Evolutionary conservation across 2,329 filamentous ascomycete species (phyloP), one percentile per base, ranked within the genome.

Genomic region (Colletotrichum australisinense): DNA sequence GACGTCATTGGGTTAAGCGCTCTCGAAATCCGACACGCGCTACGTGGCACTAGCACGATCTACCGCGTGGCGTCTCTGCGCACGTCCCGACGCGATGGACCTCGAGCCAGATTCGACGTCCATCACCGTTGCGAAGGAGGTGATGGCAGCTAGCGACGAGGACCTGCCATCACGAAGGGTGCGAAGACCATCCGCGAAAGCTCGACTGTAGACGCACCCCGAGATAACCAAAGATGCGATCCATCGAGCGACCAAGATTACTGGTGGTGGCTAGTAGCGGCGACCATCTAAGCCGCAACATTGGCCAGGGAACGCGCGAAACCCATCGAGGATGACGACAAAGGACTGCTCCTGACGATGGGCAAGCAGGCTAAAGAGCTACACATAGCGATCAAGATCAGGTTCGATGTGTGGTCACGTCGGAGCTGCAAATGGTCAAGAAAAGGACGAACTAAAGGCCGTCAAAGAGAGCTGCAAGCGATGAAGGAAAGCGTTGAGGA

Each of bases 71-170:
- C 63, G 24, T 30, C 63, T 24, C 53, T 49, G 1, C 1, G 52
- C 52, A 66, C 35, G n/a, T 65, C 53, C 32, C 52, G 22, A 49
- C 53, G 63, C 53, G 32, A 66, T 58, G 16, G 63, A 58, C 14
- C 22, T 58, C 35, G 14, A 66, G 32, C 63, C 16, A 66, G 42
- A 66, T 24, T 57, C 14, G 16, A 57, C 35, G 22, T 66, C 63
- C 30, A 42, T 59, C 30, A 57, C 26, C 26, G 26, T 57, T 35
- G 28, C 8, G 28, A 42, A 12, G 35, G 35, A 42, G 11, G 14
- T 42, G 35, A 5, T 3, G 5, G 35, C 14, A 42, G 35, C 35
- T 1, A 42, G 14, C 35, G 35, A 42, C 14, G 35, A 42, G 35
- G 5, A 42, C 35, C 35, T 42, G 14, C 1, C 5, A 42, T 16